Evolutionary conservation across 441 rosid genomes (phyloP), one percentile per base, ranked within the genome.

Genomic region (Rhodomyrtus psidioides): DNA sequence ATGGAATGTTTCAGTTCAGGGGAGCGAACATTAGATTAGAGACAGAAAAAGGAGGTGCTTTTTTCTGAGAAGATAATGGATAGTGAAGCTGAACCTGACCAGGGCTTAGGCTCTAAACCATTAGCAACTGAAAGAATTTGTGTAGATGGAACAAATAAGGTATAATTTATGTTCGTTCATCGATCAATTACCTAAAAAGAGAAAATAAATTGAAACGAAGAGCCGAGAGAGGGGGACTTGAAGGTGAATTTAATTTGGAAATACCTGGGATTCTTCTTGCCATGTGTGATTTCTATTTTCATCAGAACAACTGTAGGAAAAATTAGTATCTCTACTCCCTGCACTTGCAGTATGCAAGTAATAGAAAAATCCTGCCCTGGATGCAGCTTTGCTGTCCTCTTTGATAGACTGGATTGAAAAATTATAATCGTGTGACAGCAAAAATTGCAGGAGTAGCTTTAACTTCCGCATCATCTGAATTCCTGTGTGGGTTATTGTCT

Each of bases 1-100:
- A 87, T 88, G 91, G 84, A 34, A 92, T 83, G 88, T 91, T 89
- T 85, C 88, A 83, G 53, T 88, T 87, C 83, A 87, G 34, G 83
- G 92, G 90, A 86, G 90, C 90, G n/a, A n/a, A n/a, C n/a, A n/a
- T n/a, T n/a, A n/a, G n/a, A 84, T 88, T 84, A 85, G 89, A 81
- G 82, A 87, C 87, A 65, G 90, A 88, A 82, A 87, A 51, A 62
- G 88, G 83, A 79, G 87, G 83, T 46, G 83, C 83, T n/a, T 74
- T 86, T 65, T 86, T 87, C 83, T 62, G 87, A 39, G 55, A 90
- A 82, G 42, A 81, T 84, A 59, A 24, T 88, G n/a, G 85, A 87
- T 85, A 86, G 51, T 86, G 89, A 89, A 90, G 76, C 89, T 74
- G 87, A 83, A 82, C 83, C 55, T 62, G n/a, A 70, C 84, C 26